Percentiles rank a stretch among this genome's conserved stretches.
These are phyloP conservation scores for Agaricus blazei DNA, from an alignment of 768 basidiomycete genomes.

Conservation along the genomic window DNA sequence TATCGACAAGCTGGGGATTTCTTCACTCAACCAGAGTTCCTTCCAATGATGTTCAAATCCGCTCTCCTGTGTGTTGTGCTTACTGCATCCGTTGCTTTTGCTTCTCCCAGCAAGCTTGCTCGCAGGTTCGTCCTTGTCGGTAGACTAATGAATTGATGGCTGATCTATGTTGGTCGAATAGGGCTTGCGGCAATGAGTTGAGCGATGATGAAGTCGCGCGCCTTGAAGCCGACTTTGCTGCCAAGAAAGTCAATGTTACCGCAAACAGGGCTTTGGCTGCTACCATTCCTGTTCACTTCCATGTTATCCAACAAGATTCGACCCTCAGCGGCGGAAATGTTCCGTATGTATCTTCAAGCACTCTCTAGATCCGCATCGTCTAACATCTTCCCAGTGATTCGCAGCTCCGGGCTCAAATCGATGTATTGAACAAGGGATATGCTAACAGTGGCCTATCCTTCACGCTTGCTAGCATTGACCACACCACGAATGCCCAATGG, in stretches of 20 bases:
- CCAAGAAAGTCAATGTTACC: constrained; percentile 25
- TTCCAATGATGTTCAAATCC: constrained; percentile 20
- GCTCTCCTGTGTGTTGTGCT: constrained; percentile 22
- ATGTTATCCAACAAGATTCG: constrained; percentile 25
- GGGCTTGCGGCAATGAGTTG: constrained; percentile 33
- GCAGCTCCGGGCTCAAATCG: constrained; percentile 32
- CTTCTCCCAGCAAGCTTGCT: constrained; percentile 19
- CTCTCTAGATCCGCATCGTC: background rate
- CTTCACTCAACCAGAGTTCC: background rate
- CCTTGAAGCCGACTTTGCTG: constrained; percentile 36
- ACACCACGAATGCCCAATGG: constrained; percentile 42
- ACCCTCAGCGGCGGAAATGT: constrained; percentile 33
- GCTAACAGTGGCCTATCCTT: constrained; percentile 30
- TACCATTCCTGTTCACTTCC: constrained; percentile 22
- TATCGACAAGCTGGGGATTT: background rate
- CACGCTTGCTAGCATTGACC: constrained; percentile 32
- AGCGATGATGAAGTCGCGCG: constrained; percentile 27
- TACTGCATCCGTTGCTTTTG: constrained; percentile 22
- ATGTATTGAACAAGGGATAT: constrained; percentile 38
- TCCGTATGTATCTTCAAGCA: constrained; percentile 24
- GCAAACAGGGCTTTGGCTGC: background rate
- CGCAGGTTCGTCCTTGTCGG: background rate
- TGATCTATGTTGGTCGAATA: constrained; percentile 12
- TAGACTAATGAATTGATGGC: background rate
- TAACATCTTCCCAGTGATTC: constrained; percentile 22